These are phyloP conservation scores for Globisporangium spiculum DNA, from an alignment of 352 stramenopile genomes.

Conservation along the genomic window DNA sequence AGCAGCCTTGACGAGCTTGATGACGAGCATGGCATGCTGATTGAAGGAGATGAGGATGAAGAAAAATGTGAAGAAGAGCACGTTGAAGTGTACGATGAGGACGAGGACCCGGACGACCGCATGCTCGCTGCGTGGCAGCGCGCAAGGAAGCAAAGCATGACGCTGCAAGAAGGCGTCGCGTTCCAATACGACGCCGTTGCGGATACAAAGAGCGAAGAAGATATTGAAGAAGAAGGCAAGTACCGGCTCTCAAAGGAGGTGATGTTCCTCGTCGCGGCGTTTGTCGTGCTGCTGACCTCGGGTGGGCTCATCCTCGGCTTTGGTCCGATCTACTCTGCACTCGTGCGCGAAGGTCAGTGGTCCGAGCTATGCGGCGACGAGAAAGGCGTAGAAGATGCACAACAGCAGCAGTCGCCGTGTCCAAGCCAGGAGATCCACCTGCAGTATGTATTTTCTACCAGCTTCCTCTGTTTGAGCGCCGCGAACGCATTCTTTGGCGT, in stretches of 20 bases:
- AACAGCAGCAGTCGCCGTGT: conserved; percentile 26
- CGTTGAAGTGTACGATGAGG: neutral
- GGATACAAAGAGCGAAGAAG: neutral
- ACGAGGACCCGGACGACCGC: neutral
- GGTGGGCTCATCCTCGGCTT: conserved; percentile 77
- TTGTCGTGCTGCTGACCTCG: conserved; percentile 60
- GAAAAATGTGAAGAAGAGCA: conserved; percentile 6
- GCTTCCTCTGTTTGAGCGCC: conserved; percentile 74
- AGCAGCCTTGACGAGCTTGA: neutral
- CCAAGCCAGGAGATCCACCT: conserved; percentile 65
- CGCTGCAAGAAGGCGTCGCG: neutral
- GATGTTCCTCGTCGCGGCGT: conserved; percentile 59
- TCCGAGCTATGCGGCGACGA: conserved; percentile 43
- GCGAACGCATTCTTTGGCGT: conserved; percentile 80
- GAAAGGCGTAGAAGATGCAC: neutral
- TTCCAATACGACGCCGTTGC: neutral
- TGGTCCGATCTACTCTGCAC: conserved; percentile 66
- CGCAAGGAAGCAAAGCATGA: conserved; percentile 1
- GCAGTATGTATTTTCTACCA: conserved; percentile 78
- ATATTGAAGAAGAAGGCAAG: neutral
- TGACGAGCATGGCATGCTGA: neutral
- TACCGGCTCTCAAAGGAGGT: conserved; percentile 50
- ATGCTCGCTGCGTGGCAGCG: conserved; percentile 5
- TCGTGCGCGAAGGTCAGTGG: conserved; percentile 69
- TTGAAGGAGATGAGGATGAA: neutral